Evolutionary conservation across 371 early-diverging fungal genomes (phyloP).

Genomic region (Batkoa obscura): DNA sequence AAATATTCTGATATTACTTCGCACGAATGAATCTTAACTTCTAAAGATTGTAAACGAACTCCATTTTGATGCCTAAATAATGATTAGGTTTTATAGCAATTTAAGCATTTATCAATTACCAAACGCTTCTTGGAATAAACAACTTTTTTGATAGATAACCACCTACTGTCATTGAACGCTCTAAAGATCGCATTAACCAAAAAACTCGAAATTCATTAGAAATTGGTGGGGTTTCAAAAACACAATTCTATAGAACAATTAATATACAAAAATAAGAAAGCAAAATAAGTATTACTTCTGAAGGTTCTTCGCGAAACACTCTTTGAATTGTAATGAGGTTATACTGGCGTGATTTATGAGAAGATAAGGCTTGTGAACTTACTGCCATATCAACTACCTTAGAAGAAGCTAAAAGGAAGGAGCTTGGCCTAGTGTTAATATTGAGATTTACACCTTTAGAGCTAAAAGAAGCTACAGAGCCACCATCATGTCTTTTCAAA

Average conservation of each 20-base stretch:
- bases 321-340: background rate
- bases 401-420: background rate
- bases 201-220: conserved; percentile 16
- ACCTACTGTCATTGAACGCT: conserved; percentile 17
- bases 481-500: background rate
- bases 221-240: conserved; percentile 13
- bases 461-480: background rate
- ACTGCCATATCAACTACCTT: conserved; percentile 2
- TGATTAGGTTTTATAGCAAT: conserved; percentile 12
- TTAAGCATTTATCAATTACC: conserved; percentile 15
- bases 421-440: background rate
- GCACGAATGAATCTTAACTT: conserved; percentile 4
- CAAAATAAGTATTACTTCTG: background rate
- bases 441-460: background rate
- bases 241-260: background rate
- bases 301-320: conserved; percentile 3
- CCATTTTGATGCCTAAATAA: conserved; percentile 1
- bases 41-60: conserved; percentile 2
- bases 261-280: too few relatives aligned
- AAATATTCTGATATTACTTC: conserved; percentile 1
- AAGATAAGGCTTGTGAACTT: background rate
- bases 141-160: conserved; percentile 18
- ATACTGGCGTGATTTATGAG: background rate
- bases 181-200: conserved; percentile 20
- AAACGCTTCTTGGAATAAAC: conserved; percentile 18